Evolutionary conservation across 2,329 filamentous ascomycete species (phyloP), one percentile per base, ranked within the genome.

Genomic region (Aspergillus tamarii): DNA sequence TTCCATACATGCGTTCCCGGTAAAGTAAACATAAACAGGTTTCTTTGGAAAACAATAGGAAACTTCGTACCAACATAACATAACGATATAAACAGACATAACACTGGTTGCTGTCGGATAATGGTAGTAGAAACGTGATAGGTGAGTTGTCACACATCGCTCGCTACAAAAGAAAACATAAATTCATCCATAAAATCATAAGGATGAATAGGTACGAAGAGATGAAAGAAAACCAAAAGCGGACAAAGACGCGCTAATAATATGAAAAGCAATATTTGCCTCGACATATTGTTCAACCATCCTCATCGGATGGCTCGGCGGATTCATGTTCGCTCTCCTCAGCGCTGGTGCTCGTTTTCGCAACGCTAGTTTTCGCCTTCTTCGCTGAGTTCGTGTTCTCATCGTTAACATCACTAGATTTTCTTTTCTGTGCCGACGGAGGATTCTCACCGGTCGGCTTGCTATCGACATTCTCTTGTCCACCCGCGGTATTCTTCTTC

Each of bases 311-410:
- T 70, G 73, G 69, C n/a, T 75, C 74, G 28, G 71, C 76, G 16
- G 76, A 78, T 55, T 85, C 84, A 60, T 83, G 82, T 62, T 86
- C 84, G 56, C 84, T 84, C 60, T 84, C 83, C 59, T 86, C 84
- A 34, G 75, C 80, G 65, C 81, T 84, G 23, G 80, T 80, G 65
- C 80, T 84, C 26, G 77, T 72, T 63, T 80, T 73, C 39, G 72
- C 68, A 30, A 69, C 74, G 34, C 72, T 74, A 7, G 77, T 77
- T 76, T 85, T 87, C 65, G 76, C 77, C 73, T 85, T 87, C 76
- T 87, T 87, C 41, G 68, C 67, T 8, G 77, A 75, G 48, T 75
- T 77, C 34, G 68, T 65, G 21, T 78, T 77, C 45, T 83, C 82
- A 58, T 83, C 80, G 48, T 77, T 77, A 60, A 78, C 72, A 62